Conservation (phyloP, 2,329 filamentous ascomycete genomes). For the Bimuria novae-zelandiae region DNA sequence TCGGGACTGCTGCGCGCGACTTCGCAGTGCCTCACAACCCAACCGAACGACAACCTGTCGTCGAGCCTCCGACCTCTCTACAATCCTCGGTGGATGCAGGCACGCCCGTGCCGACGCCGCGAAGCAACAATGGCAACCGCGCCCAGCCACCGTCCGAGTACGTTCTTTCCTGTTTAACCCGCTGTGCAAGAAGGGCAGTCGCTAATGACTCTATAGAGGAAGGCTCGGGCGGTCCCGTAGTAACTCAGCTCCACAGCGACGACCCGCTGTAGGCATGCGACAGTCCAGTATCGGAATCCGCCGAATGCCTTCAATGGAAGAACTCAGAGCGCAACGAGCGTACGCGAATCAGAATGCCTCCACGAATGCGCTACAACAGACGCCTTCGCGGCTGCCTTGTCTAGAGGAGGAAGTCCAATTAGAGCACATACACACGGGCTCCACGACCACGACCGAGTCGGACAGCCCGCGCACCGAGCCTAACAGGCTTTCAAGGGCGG, state of each 20-base stretch:
- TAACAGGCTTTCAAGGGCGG: slow-evolving; percentile 33
- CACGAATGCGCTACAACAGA: slow-evolving; percentile 23
- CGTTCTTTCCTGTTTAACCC: neutral
- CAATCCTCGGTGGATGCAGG: slow-evolving; percentile 44
- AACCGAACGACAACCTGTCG: slow-evolving; percentile 24
- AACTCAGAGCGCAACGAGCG: slow-evolving; percentile 23
- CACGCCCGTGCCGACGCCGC: slow-evolving; percentile 33
- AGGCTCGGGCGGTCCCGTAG: slow-evolving; percentile 28
- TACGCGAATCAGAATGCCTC: slow-evolving; percentile 27
- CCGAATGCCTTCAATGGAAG: slow-evolving; percentile 35
- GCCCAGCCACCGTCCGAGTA: slow-evolving; percentile 26
- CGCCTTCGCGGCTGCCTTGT: slow-evolving; percentile 29
- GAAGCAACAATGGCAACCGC: slow-evolving; percentile 17
- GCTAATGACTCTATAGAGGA: slow-evolving; percentile 18
- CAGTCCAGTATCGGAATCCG: slow-evolving; percentile 45
- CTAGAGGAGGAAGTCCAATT: slow-evolving; percentile 35
- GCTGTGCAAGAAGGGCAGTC: slow-evolving; percentile 9
- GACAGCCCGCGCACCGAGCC: slow-evolving; percentile 15
- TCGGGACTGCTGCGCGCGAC: slow-evolving; percentile 40
- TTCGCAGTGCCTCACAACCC: slow-evolving; percentile 31
- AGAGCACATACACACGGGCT: slow-evolving; percentile 25
- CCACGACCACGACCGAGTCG: slow-evolving; percentile 20
- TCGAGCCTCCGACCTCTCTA: slow-evolving; percentile 41
- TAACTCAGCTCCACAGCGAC: slow-evolving; percentile 32
- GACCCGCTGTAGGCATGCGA: slow-evolving; percentile 29